Percentiles rank a stretch among this genome's conserved stretches.
Conservation (phyloP, 2,329 filamentous ascomycete species). For the Sclerotinia subarctica region DNA sequence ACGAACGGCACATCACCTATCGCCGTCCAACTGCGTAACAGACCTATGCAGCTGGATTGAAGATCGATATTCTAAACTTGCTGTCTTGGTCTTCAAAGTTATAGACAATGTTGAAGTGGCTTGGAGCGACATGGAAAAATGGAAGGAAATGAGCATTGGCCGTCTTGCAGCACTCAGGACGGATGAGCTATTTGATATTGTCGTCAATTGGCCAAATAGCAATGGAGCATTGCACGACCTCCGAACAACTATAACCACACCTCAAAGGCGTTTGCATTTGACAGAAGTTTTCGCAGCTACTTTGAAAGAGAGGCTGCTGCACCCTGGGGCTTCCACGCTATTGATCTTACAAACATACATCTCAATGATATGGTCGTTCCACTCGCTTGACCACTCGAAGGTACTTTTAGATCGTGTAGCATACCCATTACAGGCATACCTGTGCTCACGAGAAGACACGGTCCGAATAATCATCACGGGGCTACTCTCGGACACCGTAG, state of each 20-base stretch:
- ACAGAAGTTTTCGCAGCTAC: conserved; percentile 66
- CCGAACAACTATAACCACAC: conserved; percentile 64
- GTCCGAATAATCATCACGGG: conserved; percentile 74
- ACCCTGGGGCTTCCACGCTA: conserved; percentile 72
- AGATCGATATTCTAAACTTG: conserved; percentile 61
- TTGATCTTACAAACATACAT: conserved; percentile 77
- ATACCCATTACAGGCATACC: conserved; percentile 68
- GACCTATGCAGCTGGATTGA: conserved; percentile 66
- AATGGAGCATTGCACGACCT: conserved; percentile 72
- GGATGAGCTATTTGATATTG: conserved; percentile 73
- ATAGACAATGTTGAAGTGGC: conserved; percentile 41
- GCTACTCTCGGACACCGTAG: conserved; percentile 60
- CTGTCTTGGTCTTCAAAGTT: conserved; percentile 56
- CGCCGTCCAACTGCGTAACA: conserved; percentile 53
- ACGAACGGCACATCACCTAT: conserved; percentile 37
- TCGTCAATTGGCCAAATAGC: conserved; percentile 70
- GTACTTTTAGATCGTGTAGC: conserved; percentile 74
- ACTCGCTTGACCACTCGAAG: conserved; percentile 71
- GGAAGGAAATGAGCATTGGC: conserved; percentile 67
- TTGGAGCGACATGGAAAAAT: conserved; percentile 60
- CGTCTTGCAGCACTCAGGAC: conserved; percentile 68
- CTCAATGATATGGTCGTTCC: conserved; percentile 73
- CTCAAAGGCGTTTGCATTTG: conserved; percentile 65
- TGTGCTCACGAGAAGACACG: conserved; percentile 74
- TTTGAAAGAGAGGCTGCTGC: conserved; percentile 64